Evolutionary conservation across 2,329 filamentous ascomycete genomes (phyloP), one percentile per base, ranked within the genome.

Genomic region (Verticillium nubilum): DNA sequence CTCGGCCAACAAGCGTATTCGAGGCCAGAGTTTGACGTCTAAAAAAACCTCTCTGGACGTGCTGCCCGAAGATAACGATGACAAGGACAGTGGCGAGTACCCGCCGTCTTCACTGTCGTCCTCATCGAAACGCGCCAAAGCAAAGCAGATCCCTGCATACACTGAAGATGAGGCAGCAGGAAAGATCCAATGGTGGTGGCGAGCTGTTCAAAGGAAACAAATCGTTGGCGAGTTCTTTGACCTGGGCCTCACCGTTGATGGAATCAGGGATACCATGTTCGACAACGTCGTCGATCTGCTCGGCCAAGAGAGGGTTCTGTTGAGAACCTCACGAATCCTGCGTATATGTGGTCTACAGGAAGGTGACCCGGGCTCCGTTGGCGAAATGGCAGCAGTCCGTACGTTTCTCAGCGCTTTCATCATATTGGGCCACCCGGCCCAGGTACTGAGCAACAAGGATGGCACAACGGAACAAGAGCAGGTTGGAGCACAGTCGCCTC

Each of bases 331-430:
- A 23, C 82, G 83, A 60, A 78, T 93, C 17, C 80, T 94, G 61
- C 81, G 84, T 28, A 80, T 91, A 12, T 90, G 91, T 67, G 87
- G 87, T 1, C 75, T 94, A 58, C 80, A 85, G 56, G 88, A 92
- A 66, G 85, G 84, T 37, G 82, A 83, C 3, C 74, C 80, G 2
- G 82, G 84, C 17, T 87, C 85, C 1, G 83, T 88, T 59, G 81
- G 83, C 52, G 85, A 90, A 64, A 89, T 89, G 78, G 86, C 88
- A 35, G 83, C 86, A 17, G 85, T 90, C 47, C 81, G 90, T 66
- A 92, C 88, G 1, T 94, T 94, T 67, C 75, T 95, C 59, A 92
- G 89, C 68, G 88, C 91, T 5, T 94, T 89, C 69, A 78, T 95
- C 58, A 92, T 94, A 62, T 77, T 92, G 27, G 90, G 89, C 1